phyloP scores from a whole-genome alignment of 2,329 filamentous ascomycete species.

The Cryphonectria japonica region DNA sequence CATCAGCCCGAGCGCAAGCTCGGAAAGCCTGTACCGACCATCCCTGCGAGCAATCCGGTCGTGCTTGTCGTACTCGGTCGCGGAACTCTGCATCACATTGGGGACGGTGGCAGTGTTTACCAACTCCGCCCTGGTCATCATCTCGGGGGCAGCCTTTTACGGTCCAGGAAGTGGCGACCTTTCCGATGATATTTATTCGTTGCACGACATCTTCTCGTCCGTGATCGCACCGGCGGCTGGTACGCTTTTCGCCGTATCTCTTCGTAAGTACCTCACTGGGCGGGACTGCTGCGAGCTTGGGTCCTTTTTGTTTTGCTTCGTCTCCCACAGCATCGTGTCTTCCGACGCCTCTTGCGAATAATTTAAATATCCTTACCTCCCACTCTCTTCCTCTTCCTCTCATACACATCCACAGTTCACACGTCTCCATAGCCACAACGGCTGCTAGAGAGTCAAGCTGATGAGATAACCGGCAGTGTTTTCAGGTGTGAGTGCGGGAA shows the following conservation, averaged over 20 bases:
- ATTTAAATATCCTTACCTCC: no score
- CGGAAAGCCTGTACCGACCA: slow-evolving; percentile 59
- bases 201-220: slow-evolving; percentile 55
- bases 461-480: slow-evolving; percentile 45
- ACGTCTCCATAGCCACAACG: not conserved
- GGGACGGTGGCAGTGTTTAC: slow-evolving; percentile 82
- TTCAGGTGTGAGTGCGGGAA: slow-evolving; percentile 69
- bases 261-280: slow-evolving; percentile 39
- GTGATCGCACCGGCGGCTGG: slow-evolving; percentile 72
- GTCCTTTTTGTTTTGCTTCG: not conserved
- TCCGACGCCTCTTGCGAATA: no score
- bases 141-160: slow-evolving; percentile 73
- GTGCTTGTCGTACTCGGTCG: slow-evolving; percentile 71
- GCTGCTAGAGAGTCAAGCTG: not conserved
- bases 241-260: slow-evolving; percentile 70
- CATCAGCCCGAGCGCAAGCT: slow-evolving; percentile 35
- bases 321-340: not conserved
- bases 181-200: slow-evolving; percentile 70
- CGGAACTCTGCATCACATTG: slow-evolving; percentile 71
- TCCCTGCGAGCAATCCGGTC: slow-evolving; percentile 71
- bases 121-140: slow-evolving; percentile 77
- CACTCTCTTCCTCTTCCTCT: not conserved
- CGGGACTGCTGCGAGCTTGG: not conserved
- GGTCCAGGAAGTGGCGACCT: slow-evolving; percentile 63
- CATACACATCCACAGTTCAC: not conserved